Evolutionary conservation across 352 stramenopile species (phyloP), one percentile per base, ranked within the genome.

Genomic region (Blastocystis sp.): DNA sequence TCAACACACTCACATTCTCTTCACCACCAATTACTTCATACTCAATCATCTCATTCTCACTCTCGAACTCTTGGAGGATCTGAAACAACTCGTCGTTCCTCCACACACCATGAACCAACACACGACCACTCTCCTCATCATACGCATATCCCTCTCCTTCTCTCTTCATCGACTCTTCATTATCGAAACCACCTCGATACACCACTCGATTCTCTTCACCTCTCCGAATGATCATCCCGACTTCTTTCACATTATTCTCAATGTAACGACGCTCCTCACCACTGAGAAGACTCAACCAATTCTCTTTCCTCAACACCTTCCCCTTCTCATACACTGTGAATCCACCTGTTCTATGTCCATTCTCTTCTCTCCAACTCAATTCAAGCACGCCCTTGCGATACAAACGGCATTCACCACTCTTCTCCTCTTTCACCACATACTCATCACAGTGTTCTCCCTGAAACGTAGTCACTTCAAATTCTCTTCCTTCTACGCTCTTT

Each of bases 321-420:
- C 66, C 66, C 2, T 77, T 55, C 50, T 77, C 66, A 77, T 77
- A 77, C 4, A 45, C 33, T 10, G 66, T 77, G 2, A 77, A 35
- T 9, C 29, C 6, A 29, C 33, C 66, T 59, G 12, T 12, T 50
- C 66, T 35, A 59, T 51, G 26, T 9, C 33, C 66, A 24, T 77
- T 45, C 3, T 9, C 4, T 35, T 59, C 55, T 24, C 24, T 29
- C 66, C 66, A 77, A 33, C n/a, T 31, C n/a, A 50, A 26, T 24
- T 35, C 2, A 31, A 77, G 2, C 19, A 77, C 21, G 50, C 66
- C 66, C 37, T 45, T 50, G 37, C 12, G 3, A 29, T 29, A 51
- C 9, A 50, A 45, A 24, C n/a, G 33, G 16, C 45, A 55, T 55
- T 16, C 6, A 19, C 45, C 45, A 55, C 6, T 55, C 45, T 55